A percentile compares a stretch with the other conserved stretches of the same genome.
These are phyloP conservation scores for Talaromyces islandicus DNA, from an alignment of 2,329 filamentous ascomycete genomes.

Conservation along the genomic window DNA sequence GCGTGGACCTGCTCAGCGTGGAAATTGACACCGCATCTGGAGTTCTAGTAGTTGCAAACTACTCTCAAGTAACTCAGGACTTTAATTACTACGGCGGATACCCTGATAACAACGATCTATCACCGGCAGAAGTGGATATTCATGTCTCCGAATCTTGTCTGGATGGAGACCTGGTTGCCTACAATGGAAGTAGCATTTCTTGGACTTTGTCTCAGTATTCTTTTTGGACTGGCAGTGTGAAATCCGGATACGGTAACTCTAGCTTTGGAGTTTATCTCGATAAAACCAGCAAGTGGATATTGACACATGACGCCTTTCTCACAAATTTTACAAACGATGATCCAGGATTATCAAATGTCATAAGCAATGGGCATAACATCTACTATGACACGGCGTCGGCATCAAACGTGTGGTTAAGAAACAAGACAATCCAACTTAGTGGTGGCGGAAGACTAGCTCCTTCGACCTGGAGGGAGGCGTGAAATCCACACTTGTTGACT, in stretches of 20 bases:
- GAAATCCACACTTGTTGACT: too few species aligned
- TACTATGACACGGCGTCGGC: background rate
- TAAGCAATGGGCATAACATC: background rate
- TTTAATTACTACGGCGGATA: conserved; percentile 28
- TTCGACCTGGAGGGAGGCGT: background rate
- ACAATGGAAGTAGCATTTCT: conserved; percentile 17
- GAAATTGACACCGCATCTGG: conserved; percentile 15
- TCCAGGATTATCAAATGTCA: background rate
- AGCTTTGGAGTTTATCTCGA: background rate
- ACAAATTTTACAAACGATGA: background rate
- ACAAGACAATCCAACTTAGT: background rate
- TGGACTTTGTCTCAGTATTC: background rate
- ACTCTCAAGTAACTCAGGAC: conserved; percentile 26
- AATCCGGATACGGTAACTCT: background rate
- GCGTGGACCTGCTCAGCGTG: background rate
- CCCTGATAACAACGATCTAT: conserved; percentile 19
- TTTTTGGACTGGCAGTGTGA: background rate
- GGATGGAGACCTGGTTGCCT: conserved; percentile 26
- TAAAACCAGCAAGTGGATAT: background rate
- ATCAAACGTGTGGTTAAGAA: background rate
- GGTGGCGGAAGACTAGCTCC: background rate
- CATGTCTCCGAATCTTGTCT: conserved; percentile 20
- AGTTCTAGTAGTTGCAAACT: conserved; percentile 19
- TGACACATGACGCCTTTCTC: background rate
- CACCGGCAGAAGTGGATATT: conserved; percentile 20